A percentile compares a stretch with the other conserved stretches of the same genome.
Evolutionary conservation across 129 eudicot genomes (phyloP).

Genomic region (Escallonia rubra): DNA sequence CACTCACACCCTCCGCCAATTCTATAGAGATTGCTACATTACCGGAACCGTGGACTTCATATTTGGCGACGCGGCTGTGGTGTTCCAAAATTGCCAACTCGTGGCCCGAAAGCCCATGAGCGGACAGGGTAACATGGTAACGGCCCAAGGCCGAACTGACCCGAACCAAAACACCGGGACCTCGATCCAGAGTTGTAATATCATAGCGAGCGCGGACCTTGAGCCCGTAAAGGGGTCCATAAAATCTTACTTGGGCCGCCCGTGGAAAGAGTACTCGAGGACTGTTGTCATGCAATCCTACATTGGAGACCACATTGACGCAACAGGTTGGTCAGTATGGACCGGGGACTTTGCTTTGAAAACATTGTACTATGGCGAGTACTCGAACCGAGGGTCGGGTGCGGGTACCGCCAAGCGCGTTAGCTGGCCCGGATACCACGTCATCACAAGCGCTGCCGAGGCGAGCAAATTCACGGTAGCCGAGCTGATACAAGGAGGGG

Average conservation of each 20-base stretch:
- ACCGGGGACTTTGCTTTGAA: conserved; percentile 39
- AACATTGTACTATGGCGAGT: conserved; percentile 56
- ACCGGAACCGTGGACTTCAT: conserved; percentile 52
- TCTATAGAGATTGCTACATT: conserved; percentile 36
- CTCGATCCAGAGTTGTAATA: conserved; percentile 43
- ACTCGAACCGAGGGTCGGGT: conserved; percentile 47
- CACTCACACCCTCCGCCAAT: conserved; percentile 53
- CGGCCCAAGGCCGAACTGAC: conserved; percentile 59
- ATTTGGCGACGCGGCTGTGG: conserved; percentile 64
- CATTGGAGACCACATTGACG: conserved; percentile 30
- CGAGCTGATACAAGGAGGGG: conserved; percentile 35
- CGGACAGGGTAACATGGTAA: conserved; percentile 44
- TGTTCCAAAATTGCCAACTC: conserved; percentile 40
- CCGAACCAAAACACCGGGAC: conserved; percentile 52
- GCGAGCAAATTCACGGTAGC: conserved; percentile 37
- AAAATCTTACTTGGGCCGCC: conserved; percentile 52
- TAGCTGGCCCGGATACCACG: conserved; percentile 55
- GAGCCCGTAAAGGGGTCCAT: conserved; percentile 18
- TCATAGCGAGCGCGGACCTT: conserved; percentile 38
- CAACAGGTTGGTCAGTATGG: conserved; percentile 62
- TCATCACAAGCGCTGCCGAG: conserved; percentile 19
- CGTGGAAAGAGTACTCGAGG: conserved; percentile 58
- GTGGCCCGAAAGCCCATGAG: conserved; percentile 32
- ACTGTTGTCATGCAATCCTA: conserved; percentile 47
- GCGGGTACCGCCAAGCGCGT: conserved; percentile 44